phyloP scores from a whole-genome alignment of 2,329 filamentous ascomycete species.

The Claviceps fusiformis region DNA sequence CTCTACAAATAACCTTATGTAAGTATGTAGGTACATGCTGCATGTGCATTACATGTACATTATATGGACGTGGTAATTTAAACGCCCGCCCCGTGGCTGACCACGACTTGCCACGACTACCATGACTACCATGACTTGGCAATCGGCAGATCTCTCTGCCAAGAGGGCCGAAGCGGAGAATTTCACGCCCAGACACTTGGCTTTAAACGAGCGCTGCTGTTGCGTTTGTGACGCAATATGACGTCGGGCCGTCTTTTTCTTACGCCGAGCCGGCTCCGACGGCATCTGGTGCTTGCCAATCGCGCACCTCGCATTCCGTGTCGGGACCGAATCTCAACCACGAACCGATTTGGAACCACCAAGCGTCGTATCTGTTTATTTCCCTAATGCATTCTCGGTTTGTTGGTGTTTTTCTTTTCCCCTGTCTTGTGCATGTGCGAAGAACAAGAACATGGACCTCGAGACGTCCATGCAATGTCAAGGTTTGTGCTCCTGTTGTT shows the following conservation, averaged over 20 bases:
- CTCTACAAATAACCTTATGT: neutral
- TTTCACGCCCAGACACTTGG: neutral
- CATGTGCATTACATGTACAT: neutral
- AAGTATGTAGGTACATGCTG: neutral
- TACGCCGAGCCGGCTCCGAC: slow-evolving; percentile 12
- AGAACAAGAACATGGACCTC: too few species aligned
- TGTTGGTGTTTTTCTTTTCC: too few species aligned
- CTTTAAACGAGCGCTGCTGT: neutral
- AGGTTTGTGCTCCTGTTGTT: too few species aligned
- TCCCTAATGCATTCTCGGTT: too few species aligned
- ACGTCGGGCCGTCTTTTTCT: slow-evolving; percentile 6
- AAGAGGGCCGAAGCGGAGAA: neutral
- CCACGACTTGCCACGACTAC: too few species aligned
- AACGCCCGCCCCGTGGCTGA: neutral
- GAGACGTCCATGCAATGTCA: too few species aligned
- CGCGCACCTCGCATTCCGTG: neutral
- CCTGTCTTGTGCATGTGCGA: too few species aligned
- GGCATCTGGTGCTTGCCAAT: slow-evolving; percentile 2
- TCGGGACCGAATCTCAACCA: neutral
- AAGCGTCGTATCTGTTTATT: too few species aligned
- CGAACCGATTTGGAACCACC: too few species aligned
- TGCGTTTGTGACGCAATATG: neutral
- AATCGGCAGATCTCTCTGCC: neutral
- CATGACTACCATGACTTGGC: too few species aligned
- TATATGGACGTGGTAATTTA: too few species aligned